phyloP scores from a whole-genome alignment of 148 eudicot species.

The Linanthus parryae region DNA sequence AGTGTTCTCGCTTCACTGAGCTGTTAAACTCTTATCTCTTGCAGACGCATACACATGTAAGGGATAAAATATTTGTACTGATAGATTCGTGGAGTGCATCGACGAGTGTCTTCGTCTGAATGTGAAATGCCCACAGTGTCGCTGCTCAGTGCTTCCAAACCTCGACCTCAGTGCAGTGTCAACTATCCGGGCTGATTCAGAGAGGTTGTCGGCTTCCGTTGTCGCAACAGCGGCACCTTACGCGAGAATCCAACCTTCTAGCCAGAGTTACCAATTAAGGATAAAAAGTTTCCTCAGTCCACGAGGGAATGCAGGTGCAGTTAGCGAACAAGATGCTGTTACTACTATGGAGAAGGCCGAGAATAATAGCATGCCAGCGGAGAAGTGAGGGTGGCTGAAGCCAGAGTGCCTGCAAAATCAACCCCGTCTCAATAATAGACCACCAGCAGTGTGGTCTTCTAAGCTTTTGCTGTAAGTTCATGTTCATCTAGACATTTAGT shows the following conservation, averaged over 20 bases:
- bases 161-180: slow-evolving; percentile 88
- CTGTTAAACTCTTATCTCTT: background rate
- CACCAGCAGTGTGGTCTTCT: no score
- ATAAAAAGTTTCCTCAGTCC: slow-evolving; percentile 72
- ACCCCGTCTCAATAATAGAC: no score
- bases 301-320: slow-evolving; percentile 40
- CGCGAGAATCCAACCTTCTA: slow-evolving; percentile 60
- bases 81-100: slow-evolving; percentile 88
- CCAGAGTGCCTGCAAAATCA: no score
- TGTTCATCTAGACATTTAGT: no score
- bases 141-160: slow-evolving; percentile 87
- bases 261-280: slow-evolving; percentile 75
- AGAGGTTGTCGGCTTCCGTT: slow-evolving; percentile 42
- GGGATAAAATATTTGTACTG: slow-evolving; percentile 64
- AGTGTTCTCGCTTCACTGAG: background rate
- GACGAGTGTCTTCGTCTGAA: slow-evolving; percentile 88
- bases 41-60: slow-evolving; percentile 75
- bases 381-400: no score
- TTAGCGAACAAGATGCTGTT: slow-evolving; percentile 38
- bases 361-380: slow-evolving; percentile 31
- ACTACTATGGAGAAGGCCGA: no score
- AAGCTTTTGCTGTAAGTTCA: no score
- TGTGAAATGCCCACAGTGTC: slow-evolving; percentile 93
- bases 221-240: slow-evolving; percentile 51
- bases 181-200: slow-evolving; percentile 63